Evolutionary conservation across 345 rosid species (phyloP).

Genomic region (Geranium rotundifolium): DNA sequence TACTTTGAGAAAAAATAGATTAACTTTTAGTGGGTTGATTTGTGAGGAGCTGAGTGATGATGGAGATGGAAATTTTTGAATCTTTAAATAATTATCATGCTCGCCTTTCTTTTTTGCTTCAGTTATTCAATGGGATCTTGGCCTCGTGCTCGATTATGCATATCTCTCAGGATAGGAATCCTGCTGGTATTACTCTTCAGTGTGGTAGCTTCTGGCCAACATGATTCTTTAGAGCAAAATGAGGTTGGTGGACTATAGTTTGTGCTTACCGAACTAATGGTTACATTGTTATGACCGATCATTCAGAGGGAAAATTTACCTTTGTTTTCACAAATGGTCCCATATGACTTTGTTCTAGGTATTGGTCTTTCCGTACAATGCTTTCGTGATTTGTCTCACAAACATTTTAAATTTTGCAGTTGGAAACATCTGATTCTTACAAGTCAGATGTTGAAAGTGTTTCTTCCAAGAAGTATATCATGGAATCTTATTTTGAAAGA

Average conservation of each 20-base stretch:
- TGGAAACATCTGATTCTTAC: conserved; percentile 6
- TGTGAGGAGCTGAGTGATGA: background rate
- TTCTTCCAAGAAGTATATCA: conserved; percentile 27
- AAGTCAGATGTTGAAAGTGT: background rate
- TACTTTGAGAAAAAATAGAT: background rate
- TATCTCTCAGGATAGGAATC: conserved; percentile 9
- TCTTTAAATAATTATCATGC: background rate
- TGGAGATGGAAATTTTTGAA: background rate
- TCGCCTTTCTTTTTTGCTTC: conserved; percentile 5
- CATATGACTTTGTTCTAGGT: background rate
- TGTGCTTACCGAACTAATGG: background rate
- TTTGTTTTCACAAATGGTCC: too few relatives aligned
- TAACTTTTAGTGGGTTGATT: background rate
- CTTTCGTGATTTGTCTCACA: background rate
- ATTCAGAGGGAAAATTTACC: too few relatives aligned
- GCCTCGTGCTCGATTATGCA: background rate
- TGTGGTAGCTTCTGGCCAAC: conserved; percentile 6
- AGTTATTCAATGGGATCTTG: conserved; percentile 17
- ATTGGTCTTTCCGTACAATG: background rate
- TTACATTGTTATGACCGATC: background rate
- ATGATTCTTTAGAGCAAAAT: conserved; percentile 17
- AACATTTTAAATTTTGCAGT: conserved; percentile 17
- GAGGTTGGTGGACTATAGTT: conserved; percentile 11
- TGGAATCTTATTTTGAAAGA: conserved; percentile 47
- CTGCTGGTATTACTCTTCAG: conserved; percentile 14